Base-by-base conservation (phyloP, 2,329 filamentous ascomycete genomes). In the Lecanicillium sp. region DNA sequence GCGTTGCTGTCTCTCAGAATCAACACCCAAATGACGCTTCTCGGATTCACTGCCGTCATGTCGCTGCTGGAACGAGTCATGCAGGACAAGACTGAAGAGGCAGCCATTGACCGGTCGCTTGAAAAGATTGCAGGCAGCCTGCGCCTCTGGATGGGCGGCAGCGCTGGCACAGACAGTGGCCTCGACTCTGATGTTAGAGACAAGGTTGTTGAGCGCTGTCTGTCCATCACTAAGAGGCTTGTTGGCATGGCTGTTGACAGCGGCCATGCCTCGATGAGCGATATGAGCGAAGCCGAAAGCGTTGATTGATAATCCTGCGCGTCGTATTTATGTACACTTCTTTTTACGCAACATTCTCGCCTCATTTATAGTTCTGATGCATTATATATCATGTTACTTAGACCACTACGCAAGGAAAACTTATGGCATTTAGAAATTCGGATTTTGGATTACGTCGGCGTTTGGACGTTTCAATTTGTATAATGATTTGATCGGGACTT, bases 221-320 rank as follows among this genome's bases (percentile, higher is more conserved):
- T 80, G 14, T 51, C 56, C 9, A 67, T 80, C 27, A 75, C 71
- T 12, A 76, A 74, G 52, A 67, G 60, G 35, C 60, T 75, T 28
- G 67, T 78, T 7, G 75, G 76, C 8, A 78, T 80, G 68, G 70
- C 77, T 41, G 57, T 63, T 11, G 77, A 80, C 48, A 69, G 70
- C 2, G 76, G 76, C 7, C 80, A 80, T 53, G 74, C 66, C 34
- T 78, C 67, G 45, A 71, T 75, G 65, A 71, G 65, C 42, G 72
- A 75, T 31, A 60, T 60, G 35, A 68, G 68, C 31, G 62, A 59
- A 17, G 54, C 51, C 16, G 28, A 30, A 9, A 25, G 22, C 22
- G 11, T 25, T 25, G 22, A 25, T 25, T 25, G 11, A 17, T 33
- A 5, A 13, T 30, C 16, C 16, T 30, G 29, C 29, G 29, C 5